Evolutionary conservation across 2,329 filamentous ascomycete species (phyloP).

Genomic region (Arthrobotrys entomopaga): DNA sequence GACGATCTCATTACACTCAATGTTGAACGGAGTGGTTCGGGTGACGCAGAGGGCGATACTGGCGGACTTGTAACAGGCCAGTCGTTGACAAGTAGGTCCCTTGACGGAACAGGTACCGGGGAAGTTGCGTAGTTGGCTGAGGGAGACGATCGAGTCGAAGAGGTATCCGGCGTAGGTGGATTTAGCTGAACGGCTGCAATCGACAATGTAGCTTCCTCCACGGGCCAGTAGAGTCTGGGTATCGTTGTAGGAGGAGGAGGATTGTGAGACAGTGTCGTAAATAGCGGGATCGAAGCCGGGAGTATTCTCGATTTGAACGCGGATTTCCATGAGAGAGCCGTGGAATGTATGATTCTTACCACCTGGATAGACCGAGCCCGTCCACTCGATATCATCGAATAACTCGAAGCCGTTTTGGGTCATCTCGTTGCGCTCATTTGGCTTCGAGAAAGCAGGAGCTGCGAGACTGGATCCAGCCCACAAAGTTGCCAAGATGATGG

Average conservation of each 20-base stretch:
- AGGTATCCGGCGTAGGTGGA: neutral
- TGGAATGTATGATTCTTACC: constrained; percentile 33
- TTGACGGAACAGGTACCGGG: constrained; percentile 30
- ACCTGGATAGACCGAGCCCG: constrained; percentile 23
- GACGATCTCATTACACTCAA: constrained; percentile 31
- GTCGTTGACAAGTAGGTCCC: constrained; percentile 17
- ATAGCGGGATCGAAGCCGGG: constrained; percentile 30
- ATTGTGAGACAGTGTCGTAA: neutral
- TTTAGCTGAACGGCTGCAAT: constrained; percentile 21
- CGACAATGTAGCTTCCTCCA: constrained; percentile 17
- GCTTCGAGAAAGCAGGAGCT: too few relatives aligned
- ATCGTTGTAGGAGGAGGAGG: neutral
- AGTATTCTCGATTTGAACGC: constrained; percentile 27
- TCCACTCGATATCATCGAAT: constrained; percentile 33
- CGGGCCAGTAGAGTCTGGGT: constrained; percentile 11
- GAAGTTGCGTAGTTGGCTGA: constrained; percentile 19
- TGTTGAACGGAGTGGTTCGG: constrained; percentile 9
- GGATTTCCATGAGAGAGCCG: constrained; percentile 22
- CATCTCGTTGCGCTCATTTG: too few relatives aligned
- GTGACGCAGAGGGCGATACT: constrained; percentile 31
- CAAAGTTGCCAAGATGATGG: too few relatives aligned
- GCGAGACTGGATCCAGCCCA: too few relatives aligned
- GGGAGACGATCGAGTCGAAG: neutral
- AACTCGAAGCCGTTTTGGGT: neutral
- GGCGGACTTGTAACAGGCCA: constrained; percentile 16